Conservation (phyloP, 2,329 filamentous ascomycete species). For the Elsinoe necatrix region DNA sequence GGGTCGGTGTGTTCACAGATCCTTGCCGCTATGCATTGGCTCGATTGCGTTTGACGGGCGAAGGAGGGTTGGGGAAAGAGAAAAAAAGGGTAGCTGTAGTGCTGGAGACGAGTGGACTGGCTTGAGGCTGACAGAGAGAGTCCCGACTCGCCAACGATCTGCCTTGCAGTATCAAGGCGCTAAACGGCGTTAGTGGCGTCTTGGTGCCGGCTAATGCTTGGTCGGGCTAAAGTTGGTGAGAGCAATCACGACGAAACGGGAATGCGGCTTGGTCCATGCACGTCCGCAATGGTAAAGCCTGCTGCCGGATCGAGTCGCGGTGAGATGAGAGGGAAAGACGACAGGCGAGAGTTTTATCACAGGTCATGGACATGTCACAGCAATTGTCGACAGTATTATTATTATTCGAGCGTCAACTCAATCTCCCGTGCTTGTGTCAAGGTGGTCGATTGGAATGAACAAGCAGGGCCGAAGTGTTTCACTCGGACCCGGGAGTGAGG, state of each 20-base stretch:
- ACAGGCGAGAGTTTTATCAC: not conserved
- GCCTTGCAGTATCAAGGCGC: conserved; percentile 8
- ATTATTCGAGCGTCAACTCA: not conserved
- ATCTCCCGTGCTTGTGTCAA: not conserved
- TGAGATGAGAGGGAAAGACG: not conserved
- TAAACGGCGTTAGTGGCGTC: conserved; percentile 6
- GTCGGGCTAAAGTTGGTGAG: not conserved
- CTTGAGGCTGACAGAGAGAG: not conserved
- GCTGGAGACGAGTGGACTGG: not conserved
- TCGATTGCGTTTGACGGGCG: conserved; percentile 12
- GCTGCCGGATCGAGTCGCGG: not conserved
- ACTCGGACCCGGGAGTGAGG: not conserved
- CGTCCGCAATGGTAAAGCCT: not conserved
- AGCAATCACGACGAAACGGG: conserved; percentile 11
- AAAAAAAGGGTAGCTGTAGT: not conserved
- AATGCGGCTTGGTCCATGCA: conserved; percentile 5
- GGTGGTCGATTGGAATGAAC: not conserved
- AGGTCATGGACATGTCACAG: not conserved
- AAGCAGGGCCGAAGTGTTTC: not conserved
- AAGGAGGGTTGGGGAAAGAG: not conserved
- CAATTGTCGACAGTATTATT: too few relatives aligned
- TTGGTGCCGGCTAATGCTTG: conserved; percentile 10
- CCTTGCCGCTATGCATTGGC: not conserved
- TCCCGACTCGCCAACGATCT: not conserved
- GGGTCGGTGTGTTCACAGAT: not conserved